Evolutionary conservation across 306 rosid genomes (phyloP).

Genomic region (Dalbergia cultrata): DNA sequence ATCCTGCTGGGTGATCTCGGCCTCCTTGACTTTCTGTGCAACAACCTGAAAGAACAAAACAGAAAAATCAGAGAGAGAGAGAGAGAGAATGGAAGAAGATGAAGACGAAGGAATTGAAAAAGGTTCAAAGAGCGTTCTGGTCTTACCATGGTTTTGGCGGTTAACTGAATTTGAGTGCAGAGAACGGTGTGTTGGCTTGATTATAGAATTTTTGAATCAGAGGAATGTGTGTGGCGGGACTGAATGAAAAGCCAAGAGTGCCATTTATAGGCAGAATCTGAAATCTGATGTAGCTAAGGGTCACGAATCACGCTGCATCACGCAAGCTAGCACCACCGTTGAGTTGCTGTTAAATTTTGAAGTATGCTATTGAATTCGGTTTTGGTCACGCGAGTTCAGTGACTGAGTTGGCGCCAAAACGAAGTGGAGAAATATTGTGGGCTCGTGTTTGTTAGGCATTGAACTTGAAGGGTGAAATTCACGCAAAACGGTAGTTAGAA

Average conservation of each 20-base stretch:
- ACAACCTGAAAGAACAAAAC: slow-evolving; percentile 71
- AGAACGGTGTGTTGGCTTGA: neutral
- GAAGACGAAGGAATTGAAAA: slow-evolving; percentile 18
- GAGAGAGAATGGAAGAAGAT: slow-evolving; percentile 25
- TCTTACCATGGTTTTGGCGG: slow-evolving; percentile 64
- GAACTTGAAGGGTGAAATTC: neutral
- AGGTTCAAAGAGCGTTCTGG: slow-evolving; percentile 5
- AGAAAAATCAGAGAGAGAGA: slow-evolving; percentile 26
- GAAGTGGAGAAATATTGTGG: neutral
- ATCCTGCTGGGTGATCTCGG: slow-evolving; percentile 93
- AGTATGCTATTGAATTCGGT: neutral
- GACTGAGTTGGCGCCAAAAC: slow-evolving; percentile 45
- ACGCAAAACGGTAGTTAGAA: neutral
- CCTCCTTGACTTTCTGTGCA: slow-evolving; percentile 85
- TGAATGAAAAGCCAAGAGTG: slow-evolving; percentile 9
- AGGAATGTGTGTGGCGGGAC: slow-evolving; percentile 35
- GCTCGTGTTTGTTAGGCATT: neutral
- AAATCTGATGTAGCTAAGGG: neutral
- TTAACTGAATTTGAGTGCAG: slow-evolving; percentile 34
- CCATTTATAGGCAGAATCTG: slow-evolving; percentile 38
- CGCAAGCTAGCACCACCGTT: slow-evolving; percentile 19
- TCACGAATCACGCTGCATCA: neutral
- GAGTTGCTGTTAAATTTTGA: slow-evolving; percentile 3
- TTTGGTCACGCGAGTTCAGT: slow-evolving; percentile 44
- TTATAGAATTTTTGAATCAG: slow-evolving; percentile 33